Evolutionary conservation across 805 yeast species (phyloP).

Genomic region (Candida coquimbonensis): DNA sequence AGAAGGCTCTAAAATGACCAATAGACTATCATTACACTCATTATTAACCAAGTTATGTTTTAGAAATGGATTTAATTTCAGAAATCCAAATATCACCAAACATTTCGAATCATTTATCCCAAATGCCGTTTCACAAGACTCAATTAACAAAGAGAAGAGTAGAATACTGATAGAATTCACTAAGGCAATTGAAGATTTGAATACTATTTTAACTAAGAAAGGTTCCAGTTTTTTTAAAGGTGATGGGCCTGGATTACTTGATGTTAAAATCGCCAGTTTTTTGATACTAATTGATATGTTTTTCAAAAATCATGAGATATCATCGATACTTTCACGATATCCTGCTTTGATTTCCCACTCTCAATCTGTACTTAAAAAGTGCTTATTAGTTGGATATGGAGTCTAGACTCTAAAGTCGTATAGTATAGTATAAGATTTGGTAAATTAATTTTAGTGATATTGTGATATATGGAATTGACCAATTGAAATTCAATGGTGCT

Average conservation of each 20-base stretch:
- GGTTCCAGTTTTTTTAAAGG: slow-evolving; percentile 12
- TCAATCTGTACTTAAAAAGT: no score
- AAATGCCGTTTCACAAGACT: slow-evolving; percentile 3
- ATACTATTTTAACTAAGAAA: slow-evolving; percentile 14
- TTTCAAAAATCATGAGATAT: slow-evolving; percentile 5
- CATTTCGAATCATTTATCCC: slow-evolving; percentile 5
- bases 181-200: slow-evolving; percentile 21
- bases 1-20: slow-evolving; percentile 4
- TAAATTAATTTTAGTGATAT: no score
- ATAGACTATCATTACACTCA: slow-evolving; percentile 7
- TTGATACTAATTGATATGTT: slow-evolving; percentile 19
- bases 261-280: slow-evolving; percentile 28
- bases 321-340: no score
- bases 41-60: slow-evolving; percentile 18
- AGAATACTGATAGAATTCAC: slow-evolving; percentile 18
- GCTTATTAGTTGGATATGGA: no score
- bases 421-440: no score
- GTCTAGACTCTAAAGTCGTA: no score
- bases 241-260: slow-evolving; percentile 21
- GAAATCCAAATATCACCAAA: slow-evolving; percentile 29
- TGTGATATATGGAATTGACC: no score
- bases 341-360: no score
- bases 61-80: slow-evolving; percentile 29
- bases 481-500: no score
- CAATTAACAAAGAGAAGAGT: slow-evolving; percentile 11